phyloP scores from a whole-genome alignment of 805 yeast genomes.

The Lachancea fermentati region DNA sequence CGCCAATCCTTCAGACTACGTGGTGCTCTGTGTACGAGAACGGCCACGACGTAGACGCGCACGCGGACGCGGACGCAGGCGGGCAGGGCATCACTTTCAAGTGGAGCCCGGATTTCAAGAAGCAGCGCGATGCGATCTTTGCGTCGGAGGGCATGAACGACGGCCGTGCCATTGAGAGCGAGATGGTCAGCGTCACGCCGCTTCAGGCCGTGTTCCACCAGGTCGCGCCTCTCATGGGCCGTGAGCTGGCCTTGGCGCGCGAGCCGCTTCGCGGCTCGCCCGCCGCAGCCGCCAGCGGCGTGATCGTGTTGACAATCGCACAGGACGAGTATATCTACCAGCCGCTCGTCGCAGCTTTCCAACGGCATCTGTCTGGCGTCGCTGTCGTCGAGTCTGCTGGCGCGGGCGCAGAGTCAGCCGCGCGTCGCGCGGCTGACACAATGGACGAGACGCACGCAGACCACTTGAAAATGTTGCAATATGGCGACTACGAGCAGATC shows the following conservation, averaged over 20 bases:
- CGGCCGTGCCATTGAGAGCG: slow-evolving; percentile 61
- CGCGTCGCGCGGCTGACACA: background rate
- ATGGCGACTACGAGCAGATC: slow-evolving; percentile 84
- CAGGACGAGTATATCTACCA: slow-evolving; percentile 38
- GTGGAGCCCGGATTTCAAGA: slow-evolving; percentile 82
- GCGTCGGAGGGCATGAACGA: slow-evolving; percentile 59
- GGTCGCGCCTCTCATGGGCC: slow-evolving; percentile 15
- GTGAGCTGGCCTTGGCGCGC: slow-evolving; percentile 17
- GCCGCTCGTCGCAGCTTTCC: slow-evolving; percentile 32
- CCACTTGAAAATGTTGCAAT: slow-evolving; percentile 52
- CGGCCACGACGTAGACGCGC: slow-evolving; percentile 6
- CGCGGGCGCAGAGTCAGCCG: slow-evolving; percentile 16
- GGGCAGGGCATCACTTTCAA: slow-evolving; percentile 46
- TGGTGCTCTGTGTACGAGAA: slow-evolving; percentile 56
- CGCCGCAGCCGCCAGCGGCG: too few relatives aligned
- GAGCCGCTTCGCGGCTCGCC: too few relatives aligned
- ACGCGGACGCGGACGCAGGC: slow-evolving; percentile 23
- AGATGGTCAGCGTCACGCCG: slow-evolving; percentile 63
- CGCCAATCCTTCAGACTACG: slow-evolving; percentile 74
- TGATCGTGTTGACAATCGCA: slow-evolving; percentile 32
- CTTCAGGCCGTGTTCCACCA: slow-evolving; percentile 63
- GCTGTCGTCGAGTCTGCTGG: slow-evolving; percentile 18
- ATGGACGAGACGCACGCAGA: background rate
- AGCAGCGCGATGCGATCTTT: slow-evolving; percentile 38
- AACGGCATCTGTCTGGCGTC: slow-evolving; percentile 31